Evolutionary conservation across 148 eudicot species (phyloP).

Genomic region (Vaccinium corymbosum): DNA sequence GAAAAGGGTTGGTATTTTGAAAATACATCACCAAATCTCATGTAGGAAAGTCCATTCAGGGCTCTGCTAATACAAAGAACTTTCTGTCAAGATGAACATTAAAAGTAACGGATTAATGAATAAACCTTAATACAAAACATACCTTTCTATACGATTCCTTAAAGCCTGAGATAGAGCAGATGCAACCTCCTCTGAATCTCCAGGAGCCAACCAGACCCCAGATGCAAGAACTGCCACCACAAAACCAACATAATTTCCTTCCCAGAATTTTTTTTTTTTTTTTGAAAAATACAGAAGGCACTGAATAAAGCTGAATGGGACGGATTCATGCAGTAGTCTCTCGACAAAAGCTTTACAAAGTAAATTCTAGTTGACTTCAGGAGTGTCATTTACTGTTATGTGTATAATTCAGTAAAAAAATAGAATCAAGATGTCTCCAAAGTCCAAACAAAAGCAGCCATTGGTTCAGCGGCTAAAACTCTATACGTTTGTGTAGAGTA

Average conservation of each 20-base stretch:
- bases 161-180: conserved; percentile 88
- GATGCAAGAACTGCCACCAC: conserved; percentile 63
- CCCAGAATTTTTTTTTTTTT: not conserved
- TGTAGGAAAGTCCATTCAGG: conserved; percentile 65
- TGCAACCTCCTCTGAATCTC: conserved; percentile 90
- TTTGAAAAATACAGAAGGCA: not conserved
- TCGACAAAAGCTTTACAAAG: not conserved
- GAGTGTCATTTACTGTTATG: not conserved
- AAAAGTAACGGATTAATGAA: conserved; percentile 1
- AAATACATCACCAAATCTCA: conserved; percentile 91
- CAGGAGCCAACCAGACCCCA: conserved; percentile 94
- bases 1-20: conserved; percentile 59
- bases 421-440: not conserved
- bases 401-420: not conserved
- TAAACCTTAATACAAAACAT: not conserved
- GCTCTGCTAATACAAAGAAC: conserved; percentile 45
- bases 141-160: conserved; percentile 87
- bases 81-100: conserved; percentile 2
- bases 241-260: not conserved
- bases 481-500: not conserved
- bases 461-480: not conserved
- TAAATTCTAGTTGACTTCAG: not conserved
- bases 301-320: not conserved
- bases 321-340: not conserved
- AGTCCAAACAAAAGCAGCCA: not conserved